Base-by-base conservation (phyloP, 257 asterid species). In the Fraxinus americana region DNA sequence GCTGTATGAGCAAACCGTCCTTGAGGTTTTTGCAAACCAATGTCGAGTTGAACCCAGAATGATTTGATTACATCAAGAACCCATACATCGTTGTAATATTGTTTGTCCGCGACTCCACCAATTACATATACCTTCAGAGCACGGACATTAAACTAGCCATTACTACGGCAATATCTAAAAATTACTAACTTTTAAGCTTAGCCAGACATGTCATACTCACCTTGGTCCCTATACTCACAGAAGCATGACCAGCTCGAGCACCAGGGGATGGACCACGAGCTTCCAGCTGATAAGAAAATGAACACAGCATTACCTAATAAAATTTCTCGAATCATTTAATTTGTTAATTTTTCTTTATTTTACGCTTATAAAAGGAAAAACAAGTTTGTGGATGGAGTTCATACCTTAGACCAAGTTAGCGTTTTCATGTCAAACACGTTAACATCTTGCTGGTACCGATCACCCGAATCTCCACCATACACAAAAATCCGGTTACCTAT, bases 1-100 rank as follows among this genome's bases (percentile, higher is more conserved):
- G 99, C 99, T 0, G 98, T 87, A 45, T 95, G 99, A 63, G 99
- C 93, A 86, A 95, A 95, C 16, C 98, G 83, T 10, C 97, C 97
- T 83, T 88, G 97, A 41, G 96, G 91, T 61, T 79, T 86, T 74
- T 69, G 91, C n/a, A 88, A 90, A 77, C 67, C 36, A 3, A 78
- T 39, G 39, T 94, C 94, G 4, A 91, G 95, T 78, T 83, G 91
- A 81, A 74, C 76, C 99, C 99, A 95, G 0, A 93, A 85, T 29
- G 90, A 82, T 5, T 82, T 84, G 67, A 82, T 70, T 76, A 85
- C 74, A 74, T 95, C 97, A 2, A 95, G 93, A 75, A 85, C 87
- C 99, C 98, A 95, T 4, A 93, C 87, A 71, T 95, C 99, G 6
- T 81, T 90, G 81, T 89, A 93, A 85, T 90, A 93, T 71, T 83